These are phyloP conservation scores for Exophiala bonariae DNA, from an alignment of 2,329 filamentous ascomycete species.

Conservation along the genomic window DNA sequence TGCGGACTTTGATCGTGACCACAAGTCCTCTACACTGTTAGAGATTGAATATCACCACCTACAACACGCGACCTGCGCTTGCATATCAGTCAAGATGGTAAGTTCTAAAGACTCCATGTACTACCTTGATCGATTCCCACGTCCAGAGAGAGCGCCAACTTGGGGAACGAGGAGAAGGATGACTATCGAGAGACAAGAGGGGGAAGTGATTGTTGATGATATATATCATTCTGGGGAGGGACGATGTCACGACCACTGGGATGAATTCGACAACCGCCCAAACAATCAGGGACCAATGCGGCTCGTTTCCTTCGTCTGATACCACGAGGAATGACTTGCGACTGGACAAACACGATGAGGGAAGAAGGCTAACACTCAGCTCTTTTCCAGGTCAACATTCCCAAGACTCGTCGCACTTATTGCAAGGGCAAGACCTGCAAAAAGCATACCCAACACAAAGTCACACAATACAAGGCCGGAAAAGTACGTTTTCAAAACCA, in stretches of 20 bases:
- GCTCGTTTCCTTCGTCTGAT: too few relatives aligned
- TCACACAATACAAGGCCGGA: conserved; percentile 95
- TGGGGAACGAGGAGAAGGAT: too few relatives aligned
- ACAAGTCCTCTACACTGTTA: neutral
- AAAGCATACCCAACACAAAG: conserved; percentile 90
- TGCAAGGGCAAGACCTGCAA: conserved; percentile 95
- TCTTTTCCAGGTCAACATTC: conserved; percentile 83
- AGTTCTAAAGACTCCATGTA: conserved; percentile 12
- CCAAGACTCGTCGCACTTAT: conserved; percentile 96
- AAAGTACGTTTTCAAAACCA: conserved; percentile 59
- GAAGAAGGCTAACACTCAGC: conserved; percentile 12
- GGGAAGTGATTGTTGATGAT: neutral
- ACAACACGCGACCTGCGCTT: conserved; percentile 1
- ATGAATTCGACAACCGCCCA: too few relatives aligned
- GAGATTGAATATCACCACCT: conserved; percentile 1
- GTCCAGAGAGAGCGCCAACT: too few relatives aligned
- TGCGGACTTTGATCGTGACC: conserved; percentile 12
- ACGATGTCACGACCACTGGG: too few relatives aligned
- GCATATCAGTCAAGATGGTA: conserved; percentile 30
- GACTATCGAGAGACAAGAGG: neutral
- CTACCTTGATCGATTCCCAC: neutral
- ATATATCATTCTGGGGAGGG: too few relatives aligned
- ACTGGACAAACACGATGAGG: too few relatives aligned
- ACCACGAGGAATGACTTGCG: too few relatives aligned
- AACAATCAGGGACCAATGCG: too few relatives aligned